Base-by-base conservation (phyloP, 345 rosid species). In the Eucalyptus erythrocorys region DNA sequence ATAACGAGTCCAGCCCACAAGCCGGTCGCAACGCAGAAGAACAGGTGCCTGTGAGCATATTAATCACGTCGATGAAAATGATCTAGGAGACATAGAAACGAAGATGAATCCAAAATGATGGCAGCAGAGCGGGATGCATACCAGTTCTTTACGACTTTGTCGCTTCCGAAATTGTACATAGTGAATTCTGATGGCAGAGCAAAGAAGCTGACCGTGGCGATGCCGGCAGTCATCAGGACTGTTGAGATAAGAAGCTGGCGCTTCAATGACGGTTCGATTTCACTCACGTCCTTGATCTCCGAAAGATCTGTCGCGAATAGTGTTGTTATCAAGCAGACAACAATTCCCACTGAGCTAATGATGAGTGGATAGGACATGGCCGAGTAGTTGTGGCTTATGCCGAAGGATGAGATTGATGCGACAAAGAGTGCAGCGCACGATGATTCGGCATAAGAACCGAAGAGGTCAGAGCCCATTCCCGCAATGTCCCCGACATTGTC, bases 401-500 rank as follows among this genome's bases (percentile, higher is more conserved):
- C 95, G 50, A 94, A 92, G 61, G 95, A 93, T 55, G 97, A 95
- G 87, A 95, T 94, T 0, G 95, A 95, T 22, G 97, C 96, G 71
- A 95, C 95, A 87, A 94, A 93, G 53, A 95, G 94, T 13, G 97
- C 95, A 34, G 97, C 97, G 90, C 97, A 95, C 6, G 96, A 92
- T 88, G 97, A 90, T 85, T 95, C 96, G 10, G 97, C 96, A 87
- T 95, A 95, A 37, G 97, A 95, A 4, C 96, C 96, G 14, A 95
- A 95, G 26, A 95, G 91, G 81, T 94, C 96, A 37, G 94, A 95
- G 61, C 97, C 97, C 97, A 94, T 95, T n/a, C 97, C 97, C 0
- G 95, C 95, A 89, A 95, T 94, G 76, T 94, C 97, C 79, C 97
- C 97, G 48, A 95, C 97, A 87, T 95, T 95, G 92, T 95, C 93